These are phyloP conservation scores for Lodderomyces jiufengensis DNA, from an alignment of 1,139 yeast genomes.

Conservation along the genomic window DNA sequence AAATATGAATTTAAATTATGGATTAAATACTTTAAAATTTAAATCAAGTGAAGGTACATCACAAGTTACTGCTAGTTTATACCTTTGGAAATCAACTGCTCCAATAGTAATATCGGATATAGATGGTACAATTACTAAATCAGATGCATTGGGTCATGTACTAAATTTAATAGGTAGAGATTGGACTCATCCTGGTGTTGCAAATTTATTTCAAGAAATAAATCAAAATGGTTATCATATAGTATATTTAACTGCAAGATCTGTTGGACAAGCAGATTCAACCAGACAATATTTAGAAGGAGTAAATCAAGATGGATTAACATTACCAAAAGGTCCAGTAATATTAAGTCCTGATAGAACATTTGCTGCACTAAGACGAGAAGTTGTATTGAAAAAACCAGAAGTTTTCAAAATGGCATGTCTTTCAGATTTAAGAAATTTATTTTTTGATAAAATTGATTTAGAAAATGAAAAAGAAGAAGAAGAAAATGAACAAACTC, in stretches of 20 bases:
- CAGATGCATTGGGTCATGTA: slow-evolving; percentile 97
- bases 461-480: slow-evolving; percentile 11
- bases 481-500: slow-evolving; percentile 47
- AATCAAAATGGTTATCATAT: slow-evolving; percentile 85
- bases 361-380: slow-evolving; percentile 89
- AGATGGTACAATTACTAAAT: slow-evolving; percentile 96
- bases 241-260: slow-evolving; percentile 88
- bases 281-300: slow-evolving; percentile 82
- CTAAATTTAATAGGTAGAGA: slow-evolving; percentile 91
- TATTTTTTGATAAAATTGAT: slow-evolving; percentile 39
- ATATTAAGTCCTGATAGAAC: slow-evolving; percentile 95
- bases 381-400: slow-evolving; percentile 90
- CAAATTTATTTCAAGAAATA: slow-evolving; percentile 84
- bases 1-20: slow-evolving; percentile 68
- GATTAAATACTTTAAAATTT: slow-evolving; percentile 75
- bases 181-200: slow-evolving; percentile 98
- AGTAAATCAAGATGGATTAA: slow-evolving; percentile 65
- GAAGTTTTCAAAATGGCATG: slow-evolving; percentile 99
- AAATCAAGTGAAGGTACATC: slow-evolving; percentile 83
- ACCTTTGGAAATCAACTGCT: slow-evolving; percentile 76
- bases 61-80: slow-evolving; percentile 67
- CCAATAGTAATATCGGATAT: slow-evolving; percentile 97
- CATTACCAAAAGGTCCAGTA: slow-evolving; percentile 88
- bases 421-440: slow-evolving; percentile 73
- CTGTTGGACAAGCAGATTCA: slow-evolving; percentile 94